These are phyloP conservation scores for Mortierella hygrophila DNA, from an alignment of 192 early-diverging fungal genomes.

Conservation along the genomic window DNA sequence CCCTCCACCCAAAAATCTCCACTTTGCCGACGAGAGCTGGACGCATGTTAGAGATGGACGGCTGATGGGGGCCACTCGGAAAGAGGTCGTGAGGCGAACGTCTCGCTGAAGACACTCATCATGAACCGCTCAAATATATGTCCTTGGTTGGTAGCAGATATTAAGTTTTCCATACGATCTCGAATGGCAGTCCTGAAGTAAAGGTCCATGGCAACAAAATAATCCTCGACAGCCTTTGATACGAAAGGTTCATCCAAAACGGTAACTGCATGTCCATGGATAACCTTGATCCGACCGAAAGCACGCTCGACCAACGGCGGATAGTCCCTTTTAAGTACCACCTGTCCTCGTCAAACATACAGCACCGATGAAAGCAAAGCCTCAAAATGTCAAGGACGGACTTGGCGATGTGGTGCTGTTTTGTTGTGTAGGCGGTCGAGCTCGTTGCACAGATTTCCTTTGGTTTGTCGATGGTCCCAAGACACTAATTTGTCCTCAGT, in stretches of 20 bases:
- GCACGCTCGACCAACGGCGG: no score
- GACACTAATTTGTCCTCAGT: constrained; percentile 26
- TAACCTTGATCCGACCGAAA: no score
- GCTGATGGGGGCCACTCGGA: no score
- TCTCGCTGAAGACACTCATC: no score
- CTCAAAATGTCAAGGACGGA: no score
- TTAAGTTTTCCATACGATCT: constrained; percentile 14
- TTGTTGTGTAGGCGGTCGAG: not conserved
- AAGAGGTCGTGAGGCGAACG: no score
- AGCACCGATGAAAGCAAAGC: no score
- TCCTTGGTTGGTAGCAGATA: constrained; percentile 7
- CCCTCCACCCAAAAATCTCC: no score
- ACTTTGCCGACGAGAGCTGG: no score
- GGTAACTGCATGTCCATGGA: no score
- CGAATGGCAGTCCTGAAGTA: constrained; percentile 4
- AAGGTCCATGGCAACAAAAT: constrained; percentile 9
- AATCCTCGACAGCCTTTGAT: not conserved
- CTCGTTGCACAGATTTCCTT: constrained; percentile 36
- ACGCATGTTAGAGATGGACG: no score
- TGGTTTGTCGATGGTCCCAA: constrained; percentile 11
- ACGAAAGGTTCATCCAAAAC: not conserved
- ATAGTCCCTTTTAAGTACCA: no score
- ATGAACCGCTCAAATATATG: not conserved
- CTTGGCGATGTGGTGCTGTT: not conserved
- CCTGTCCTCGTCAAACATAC: constrained; percentile 29